Percentiles rank a stretch among this genome's conserved stretches.
Evolutionary conservation across 805 yeast species (phyloP).

Genomic region (Starmerella roubikii): DNA sequence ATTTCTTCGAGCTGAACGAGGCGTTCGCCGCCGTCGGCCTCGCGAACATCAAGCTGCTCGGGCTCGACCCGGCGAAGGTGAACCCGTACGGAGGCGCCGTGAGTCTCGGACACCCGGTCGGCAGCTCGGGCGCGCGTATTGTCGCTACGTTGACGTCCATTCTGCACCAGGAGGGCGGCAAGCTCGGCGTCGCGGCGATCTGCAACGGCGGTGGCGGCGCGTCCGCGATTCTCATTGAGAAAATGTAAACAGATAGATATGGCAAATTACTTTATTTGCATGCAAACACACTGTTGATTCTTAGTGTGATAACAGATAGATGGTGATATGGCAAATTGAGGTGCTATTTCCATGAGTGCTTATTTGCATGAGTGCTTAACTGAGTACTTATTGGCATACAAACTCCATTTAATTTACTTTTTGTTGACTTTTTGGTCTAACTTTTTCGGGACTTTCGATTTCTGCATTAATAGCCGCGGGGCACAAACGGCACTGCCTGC

Average conservation of each 20-base stretch:
- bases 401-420: background rate
- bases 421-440: background rate
- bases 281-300: too few species aligned
- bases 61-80: conserved; percentile 49
- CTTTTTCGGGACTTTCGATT: background rate
- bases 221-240: conserved; percentile 78
- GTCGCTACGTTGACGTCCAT: conserved; percentile 75
- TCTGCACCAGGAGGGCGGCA: conserved; percentile 71
- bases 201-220: conserved; percentile 99
- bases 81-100: conserved; percentile 96
- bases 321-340: too few species aligned
- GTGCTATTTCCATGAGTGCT: too few species aligned
- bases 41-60: conserved; percentile 64
- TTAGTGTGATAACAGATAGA: too few species aligned
- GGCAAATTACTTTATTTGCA: background rate
- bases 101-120: conserved; percentile 90
- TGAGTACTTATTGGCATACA: too few species aligned
- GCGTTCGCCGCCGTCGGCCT: conserved; percentile 95
- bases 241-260: conserved; percentile 26
- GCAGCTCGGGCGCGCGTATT: conserved; percentile 92
- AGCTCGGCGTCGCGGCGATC: conserved; percentile 86
- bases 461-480: conserved; percentile 14
- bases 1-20: conserved; percentile 90
- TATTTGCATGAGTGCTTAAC: too few species aligned
- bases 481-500: conserved; percentile 28